Conservation (phyloP, 2,329 filamentous ascomycete genomes). For the Colletotrichum costaricense region DNA sequence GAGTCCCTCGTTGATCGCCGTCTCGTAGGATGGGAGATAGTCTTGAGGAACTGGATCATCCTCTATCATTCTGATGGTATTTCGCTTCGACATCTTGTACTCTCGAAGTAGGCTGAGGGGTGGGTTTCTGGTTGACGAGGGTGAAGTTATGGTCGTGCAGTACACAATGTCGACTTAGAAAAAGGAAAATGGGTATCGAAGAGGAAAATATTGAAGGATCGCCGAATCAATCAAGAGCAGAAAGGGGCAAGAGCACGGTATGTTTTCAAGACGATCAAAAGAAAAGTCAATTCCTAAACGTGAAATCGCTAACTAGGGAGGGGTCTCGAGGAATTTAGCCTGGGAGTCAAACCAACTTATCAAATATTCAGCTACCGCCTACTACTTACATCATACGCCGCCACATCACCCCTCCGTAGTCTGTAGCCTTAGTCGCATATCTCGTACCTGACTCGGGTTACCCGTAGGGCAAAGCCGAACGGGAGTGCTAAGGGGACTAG, state of each 20-base stretch:
- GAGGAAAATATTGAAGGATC: too few relatives aligned
- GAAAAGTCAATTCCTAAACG: not conserved
- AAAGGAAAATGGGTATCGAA: not conserved
- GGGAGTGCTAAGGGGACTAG: not conserved
- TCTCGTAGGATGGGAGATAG: constrained; percentile 24
- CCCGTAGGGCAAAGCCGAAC: not conserved
- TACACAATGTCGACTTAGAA: not conserved
- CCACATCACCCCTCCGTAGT: not conserved
- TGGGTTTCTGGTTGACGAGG: too few relatives aligned
- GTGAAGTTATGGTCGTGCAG: not conserved
- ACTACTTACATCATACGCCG: constrained; percentile 13
- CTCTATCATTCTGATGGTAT: not conserved
- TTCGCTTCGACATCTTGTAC: constrained; percentile 10
- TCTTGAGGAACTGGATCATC: constrained; percentile 16
- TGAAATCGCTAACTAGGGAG: not conserved
- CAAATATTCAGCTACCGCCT: not conserved
- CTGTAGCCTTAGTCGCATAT: not conserved
- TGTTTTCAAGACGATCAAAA: too few relatives aligned
- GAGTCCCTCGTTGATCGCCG: not conserved
- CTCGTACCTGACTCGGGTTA: constrained; percentile 17
- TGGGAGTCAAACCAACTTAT: constrained; percentile 4
- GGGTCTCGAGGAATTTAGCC: not conserved
- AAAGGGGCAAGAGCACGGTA: not conserved
- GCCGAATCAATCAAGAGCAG: not conserved
- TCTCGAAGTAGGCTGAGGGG: not conserved